Evolutionary conservation across 2,329 filamentous ascomycete genomes (phyloP).

Genomic region (Xylariaceae sp.): DNA sequence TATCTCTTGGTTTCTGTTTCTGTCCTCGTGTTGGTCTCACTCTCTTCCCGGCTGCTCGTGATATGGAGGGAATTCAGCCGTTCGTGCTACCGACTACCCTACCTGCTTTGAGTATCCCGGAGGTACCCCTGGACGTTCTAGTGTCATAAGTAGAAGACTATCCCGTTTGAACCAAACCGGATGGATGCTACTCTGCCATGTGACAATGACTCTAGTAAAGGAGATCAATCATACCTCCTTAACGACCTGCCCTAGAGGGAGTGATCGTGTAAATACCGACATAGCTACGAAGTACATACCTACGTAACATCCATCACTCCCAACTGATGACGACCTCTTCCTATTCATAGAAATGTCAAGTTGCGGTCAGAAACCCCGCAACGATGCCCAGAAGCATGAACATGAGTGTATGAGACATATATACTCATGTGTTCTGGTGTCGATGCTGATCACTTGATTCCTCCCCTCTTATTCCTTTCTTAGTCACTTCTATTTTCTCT

Average conservation of each 20-base stretch:
- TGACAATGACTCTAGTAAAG: neutral
- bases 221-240: neutral
- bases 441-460: neutral
- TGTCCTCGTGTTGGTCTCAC: neutral
- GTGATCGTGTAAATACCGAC: too few relatives aligned
- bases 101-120: neutral
- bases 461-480: too few relatives aligned
- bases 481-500: neutral
- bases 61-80: too few relatives aligned
- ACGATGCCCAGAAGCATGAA: neutral
- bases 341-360: neutral
- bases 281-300: neutral
- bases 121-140: neutral
- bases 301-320: neutral
- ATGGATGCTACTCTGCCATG: neutral
- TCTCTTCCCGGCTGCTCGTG: neutral
- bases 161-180: neutral
- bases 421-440: neutral
- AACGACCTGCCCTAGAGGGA: too few relatives aligned
- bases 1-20: neutral
- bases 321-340: neutral
- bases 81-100: too few relatives aligned
- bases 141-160: neutral
- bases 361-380: neutral
- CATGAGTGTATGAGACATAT: neutral